phyloP scores from a whole-genome alignment of 192 early-diverging fungal species.

The Backusella liffmaniae region DNA sequence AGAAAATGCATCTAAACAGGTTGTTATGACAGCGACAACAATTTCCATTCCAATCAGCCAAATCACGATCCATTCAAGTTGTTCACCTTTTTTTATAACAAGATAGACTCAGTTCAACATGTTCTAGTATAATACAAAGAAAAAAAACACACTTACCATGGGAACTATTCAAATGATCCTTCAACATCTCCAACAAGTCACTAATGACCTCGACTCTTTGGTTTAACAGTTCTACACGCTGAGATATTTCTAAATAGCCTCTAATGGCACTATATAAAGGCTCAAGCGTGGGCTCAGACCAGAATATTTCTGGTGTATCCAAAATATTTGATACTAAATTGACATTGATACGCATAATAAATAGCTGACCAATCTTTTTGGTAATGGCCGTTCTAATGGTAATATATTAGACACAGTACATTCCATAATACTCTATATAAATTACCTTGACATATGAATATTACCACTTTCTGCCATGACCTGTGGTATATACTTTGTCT shows the following conservation, averaged over 20 bases:
- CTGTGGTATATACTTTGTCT: constrained; percentile 86
- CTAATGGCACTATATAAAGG: constrained; percentile 78
- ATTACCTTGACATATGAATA: constrained; percentile 79
- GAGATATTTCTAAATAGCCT: constrained; percentile 80
- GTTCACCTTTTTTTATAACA: constrained; percentile 54
- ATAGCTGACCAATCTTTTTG: constrained; percentile 93
- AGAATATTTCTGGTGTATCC: constrained; percentile 93
- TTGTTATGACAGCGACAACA: constrained; percentile 73
- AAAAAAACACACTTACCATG: constrained; percentile 58
- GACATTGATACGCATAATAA: constrained; percentile 87
- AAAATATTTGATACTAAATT: constrained; percentile 87
- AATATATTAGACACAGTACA: not conserved
- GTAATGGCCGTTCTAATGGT: constrained; percentile 79
- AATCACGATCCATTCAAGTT: constrained; percentile 95
- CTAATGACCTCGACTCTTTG: constrained; percentile 90
- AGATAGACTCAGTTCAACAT: not conserved
- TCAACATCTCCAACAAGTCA: constrained; percentile 93
- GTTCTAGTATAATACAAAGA: not conserved
- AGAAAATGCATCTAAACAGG: constrained; percentile 62
- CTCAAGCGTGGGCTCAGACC: constrained; percentile 83
- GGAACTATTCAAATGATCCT: constrained; percentile 87
- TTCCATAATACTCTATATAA: not conserved
- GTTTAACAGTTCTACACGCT: constrained; percentile 89
- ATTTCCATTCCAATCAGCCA: constrained; percentile 87
- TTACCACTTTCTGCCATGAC: constrained; percentile 92